These are phyloP conservation scores for Talaromyces rugulosus DNA, from an alignment of 2,329 filamentous ascomycete species.

Conservation along the genomic window DNA sequence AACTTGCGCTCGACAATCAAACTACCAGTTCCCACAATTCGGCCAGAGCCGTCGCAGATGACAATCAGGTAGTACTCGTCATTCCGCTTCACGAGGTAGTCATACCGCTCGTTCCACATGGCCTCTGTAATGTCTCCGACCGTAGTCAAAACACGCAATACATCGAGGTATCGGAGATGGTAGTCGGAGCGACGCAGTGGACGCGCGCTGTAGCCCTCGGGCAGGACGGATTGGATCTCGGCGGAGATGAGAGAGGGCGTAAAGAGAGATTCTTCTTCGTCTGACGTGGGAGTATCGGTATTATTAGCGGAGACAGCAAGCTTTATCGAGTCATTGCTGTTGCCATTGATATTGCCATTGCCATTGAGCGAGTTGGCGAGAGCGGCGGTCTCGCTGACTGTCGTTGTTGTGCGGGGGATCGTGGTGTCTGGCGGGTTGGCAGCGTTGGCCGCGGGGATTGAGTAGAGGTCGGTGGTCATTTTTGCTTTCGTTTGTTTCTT, in stretches of 20 bases:
- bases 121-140: constrained; percentile 79
- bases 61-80: constrained; percentile 83
- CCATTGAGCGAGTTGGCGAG: constrained; percentile 11
- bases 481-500: background rate
- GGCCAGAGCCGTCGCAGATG: constrained; percentile 66
- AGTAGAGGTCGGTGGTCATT: constrained; percentile 14
- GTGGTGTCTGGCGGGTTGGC: constrained; percentile 6
- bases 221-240: constrained; percentile 66
- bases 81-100: constrained; percentile 70
- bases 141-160: constrained; percentile 83
- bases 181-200: constrained; percentile 76
- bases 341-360: constrained; percentile 18
- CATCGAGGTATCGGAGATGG: constrained; percentile 79
- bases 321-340: constrained; percentile 5
- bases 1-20: constrained; percentile 87
- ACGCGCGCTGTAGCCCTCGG: constrained; percentile 76
- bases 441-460: constrained; percentile 10
- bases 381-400: constrained; percentile 18
- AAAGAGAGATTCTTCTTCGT: constrained; percentile 64
- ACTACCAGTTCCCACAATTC: constrained; percentile 84
- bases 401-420: constrained; percentile 6
- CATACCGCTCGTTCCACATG: constrained; percentile 73
- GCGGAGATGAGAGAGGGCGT: constrained; percentile 71
- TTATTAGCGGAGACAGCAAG: constrained; percentile 17
- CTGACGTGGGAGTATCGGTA: constrained; percentile 2